These are phyloP conservation scores for Thalassia testudinum DNA, from an alignment of 116 monocot species.

Conservation along the genomic window DNA sequence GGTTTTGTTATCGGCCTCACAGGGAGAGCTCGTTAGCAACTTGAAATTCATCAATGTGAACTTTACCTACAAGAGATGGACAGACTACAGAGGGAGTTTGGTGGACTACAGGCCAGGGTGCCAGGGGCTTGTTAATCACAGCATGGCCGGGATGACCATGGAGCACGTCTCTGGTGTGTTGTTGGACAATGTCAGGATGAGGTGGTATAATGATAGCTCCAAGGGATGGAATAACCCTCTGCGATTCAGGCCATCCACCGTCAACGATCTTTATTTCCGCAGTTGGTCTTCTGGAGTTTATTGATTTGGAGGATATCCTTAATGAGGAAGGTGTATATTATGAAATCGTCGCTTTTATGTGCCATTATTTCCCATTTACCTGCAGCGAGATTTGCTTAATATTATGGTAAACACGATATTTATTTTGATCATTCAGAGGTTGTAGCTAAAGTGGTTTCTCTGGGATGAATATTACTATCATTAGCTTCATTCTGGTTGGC, in stretches of 20 bases:
- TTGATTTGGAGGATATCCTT: too few relatives aligned
- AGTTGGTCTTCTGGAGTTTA: slow-evolving; percentile 11
- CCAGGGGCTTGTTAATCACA: slow-evolving; percentile 52
- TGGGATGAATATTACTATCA: too few relatives aligned
- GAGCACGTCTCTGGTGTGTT: slow-evolving; percentile 66
- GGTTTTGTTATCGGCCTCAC: slow-evolving; percentile 73
- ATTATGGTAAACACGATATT: too few relatives aligned
- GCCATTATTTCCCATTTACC: too few relatives aligned
- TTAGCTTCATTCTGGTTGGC: too few relatives aligned
- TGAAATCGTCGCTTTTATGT: too few relatives aligned
- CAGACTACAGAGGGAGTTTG: slow-evolving; percentile 39
- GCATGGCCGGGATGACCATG: slow-evolving; percentile 65
- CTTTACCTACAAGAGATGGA: slow-evolving; percentile 59
- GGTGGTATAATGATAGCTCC: slow-evolving; percentile 29
- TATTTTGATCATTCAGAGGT: too few relatives aligned
- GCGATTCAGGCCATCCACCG: slow-evolving; percentile 45
- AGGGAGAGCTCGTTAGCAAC: slow-evolving; percentile 34
- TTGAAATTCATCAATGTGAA: slow-evolving; percentile 56
- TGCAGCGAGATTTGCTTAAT: too few relatives aligned
- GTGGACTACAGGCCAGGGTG: slow-evolving; percentile 89
- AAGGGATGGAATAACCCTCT: slow-evolving; percentile 68
- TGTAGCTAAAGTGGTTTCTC: too few relatives aligned
- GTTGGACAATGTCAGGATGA: slow-evolving; percentile 66
- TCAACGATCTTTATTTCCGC: slow-evolving; percentile 37
- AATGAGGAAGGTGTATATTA: too few relatives aligned